Conservation (phyloP, 2,329 filamentous ascomycete genomes). For the Diaporthe capsici region DNA sequence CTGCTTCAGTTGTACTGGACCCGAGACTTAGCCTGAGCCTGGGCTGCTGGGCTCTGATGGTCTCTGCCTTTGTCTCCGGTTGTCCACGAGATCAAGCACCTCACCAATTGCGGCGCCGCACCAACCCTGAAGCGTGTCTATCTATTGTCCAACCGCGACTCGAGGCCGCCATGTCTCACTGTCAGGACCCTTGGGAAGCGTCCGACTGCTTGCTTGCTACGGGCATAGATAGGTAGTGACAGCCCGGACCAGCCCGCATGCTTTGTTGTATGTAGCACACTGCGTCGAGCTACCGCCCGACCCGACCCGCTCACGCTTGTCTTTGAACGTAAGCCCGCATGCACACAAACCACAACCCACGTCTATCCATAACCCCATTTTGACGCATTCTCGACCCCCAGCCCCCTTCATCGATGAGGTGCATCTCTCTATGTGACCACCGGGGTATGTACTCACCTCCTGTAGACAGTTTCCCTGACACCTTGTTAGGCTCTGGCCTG, state of each 20-base stretch:
- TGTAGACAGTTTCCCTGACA: not conserved
- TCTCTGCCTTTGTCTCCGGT: not conserved
- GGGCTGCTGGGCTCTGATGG: not conserved
- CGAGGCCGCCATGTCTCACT: conserved; percentile 3
- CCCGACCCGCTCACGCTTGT: conserved; percentile 14
- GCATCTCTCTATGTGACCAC: not conserved
- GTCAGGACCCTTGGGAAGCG: not conserved
- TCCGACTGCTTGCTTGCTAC: not conserved
- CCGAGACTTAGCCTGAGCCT: not conserved
- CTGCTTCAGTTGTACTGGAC: not conserved
- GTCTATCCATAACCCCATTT: not conserved
- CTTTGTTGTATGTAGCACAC: not conserved
- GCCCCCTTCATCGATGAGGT: not conserved
- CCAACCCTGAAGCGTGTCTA: not conserved
- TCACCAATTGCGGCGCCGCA: not conserved
- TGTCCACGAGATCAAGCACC: not conserved
- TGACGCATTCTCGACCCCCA: conserved; percentile 1
- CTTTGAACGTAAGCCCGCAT: not conserved
- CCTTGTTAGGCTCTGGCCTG: not conserved
- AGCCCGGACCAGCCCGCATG: conserved; percentile 15
- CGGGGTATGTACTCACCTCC: not conserved
- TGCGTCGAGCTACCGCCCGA: conserved; percentile 23
- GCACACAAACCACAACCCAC: not conserved
- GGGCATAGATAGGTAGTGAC: not conserved
- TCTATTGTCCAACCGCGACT: conserved; percentile 8